These are phyloP conservation scores for Exobasidium cylindrosporum DNA, from an alignment of 1,284 basidiomycete species.

Conservation along the genomic window DNA sequence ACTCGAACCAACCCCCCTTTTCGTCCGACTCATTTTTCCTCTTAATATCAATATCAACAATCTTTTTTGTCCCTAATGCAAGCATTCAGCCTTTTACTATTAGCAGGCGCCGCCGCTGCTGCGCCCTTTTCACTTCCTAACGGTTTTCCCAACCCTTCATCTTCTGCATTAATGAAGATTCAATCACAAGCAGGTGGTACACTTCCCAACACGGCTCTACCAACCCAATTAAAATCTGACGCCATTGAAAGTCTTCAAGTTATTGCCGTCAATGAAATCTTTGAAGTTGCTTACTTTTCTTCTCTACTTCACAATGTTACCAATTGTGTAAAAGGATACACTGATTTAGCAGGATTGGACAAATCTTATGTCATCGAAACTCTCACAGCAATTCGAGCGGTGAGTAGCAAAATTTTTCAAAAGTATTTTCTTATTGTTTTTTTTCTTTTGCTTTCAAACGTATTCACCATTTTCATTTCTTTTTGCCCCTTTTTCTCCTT, in stretches of 20 bases:
- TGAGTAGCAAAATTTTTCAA: no score
- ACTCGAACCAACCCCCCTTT: no score
- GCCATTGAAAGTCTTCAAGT: constrained; percentile 21
- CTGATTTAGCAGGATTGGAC: constrained; percentile 17
- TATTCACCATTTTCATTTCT: neutral
- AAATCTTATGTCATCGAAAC: constrained; percentile 18
- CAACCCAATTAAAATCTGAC: constrained; percentile 12
- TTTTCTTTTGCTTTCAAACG: neutral
- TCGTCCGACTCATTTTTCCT: no score
- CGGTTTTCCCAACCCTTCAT: constrained; percentile 22
- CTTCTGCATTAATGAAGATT: constrained; percentile 18
- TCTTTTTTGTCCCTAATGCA: no score
- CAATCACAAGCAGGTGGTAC: constrained; percentile 17
- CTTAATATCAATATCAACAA: no score
- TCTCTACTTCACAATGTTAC: constrained; percentile 21
- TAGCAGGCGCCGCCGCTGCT: constrained; percentile 16
- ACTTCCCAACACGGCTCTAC: constrained; percentile 21
- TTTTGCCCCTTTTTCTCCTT: neutral
- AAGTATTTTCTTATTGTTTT: no score
- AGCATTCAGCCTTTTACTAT: no score
- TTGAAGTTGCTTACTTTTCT: constrained; percentile 26
- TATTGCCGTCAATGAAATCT: constrained; percentile 27
- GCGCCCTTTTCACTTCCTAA: constrained; percentile 22
- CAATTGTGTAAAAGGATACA: constrained; percentile 17
- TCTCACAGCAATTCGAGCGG: constrained; percentile 24